Base-by-base conservation (phyloP, 495 filamentous ascomycete species). In the Lasiosphaeris hirsuta region DNA sequence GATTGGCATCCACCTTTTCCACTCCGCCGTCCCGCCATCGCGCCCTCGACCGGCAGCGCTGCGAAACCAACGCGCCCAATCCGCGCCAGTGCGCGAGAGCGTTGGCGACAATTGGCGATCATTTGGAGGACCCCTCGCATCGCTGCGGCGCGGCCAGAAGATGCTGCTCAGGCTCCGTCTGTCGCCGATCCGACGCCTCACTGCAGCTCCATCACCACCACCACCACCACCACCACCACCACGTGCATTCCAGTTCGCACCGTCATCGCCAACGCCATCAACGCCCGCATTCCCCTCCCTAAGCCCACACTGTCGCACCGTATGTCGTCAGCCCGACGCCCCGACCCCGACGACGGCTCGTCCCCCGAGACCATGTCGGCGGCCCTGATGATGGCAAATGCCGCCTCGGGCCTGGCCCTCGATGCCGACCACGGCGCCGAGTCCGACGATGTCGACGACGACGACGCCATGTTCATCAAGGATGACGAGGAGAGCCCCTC, bases 401-500 rank as follows among this genome's bases (percentile, higher is more conserved):
- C 54, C 35, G 19, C 33, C 36, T 7, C 23, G 11, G 19, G 36
- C 38, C 4, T 23, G 18, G 5, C n/a, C 14, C 11, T 9, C 8
- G 14, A 51, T 51, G 30, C 10, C 43, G 13, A 45, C 45, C 10
- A 1, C 40, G 39, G 39, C 15, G 6, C 8, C 11, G 23, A 30
- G 23, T 30, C 23, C 23, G 23, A 5, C 2, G 44, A 50, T 39
- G 57, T 53, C 17, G 52, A 55, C 43, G 39, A 62, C 11, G 57
- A 53, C 34, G 45, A 18, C 14, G 36, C 45, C 1, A 30, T 49
- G n/a, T 60, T 62, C 9, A 37, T 63, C 44, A 62, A 62, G 49
- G 63, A 62, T 10, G 66, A 59, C 14, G 41, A 58, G 1, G 11
- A 35, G n/a, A 62, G 60, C 34, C 63, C 66, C 7, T 44, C 18